Conservation (phyloP, 306 rosid genomes). For the Corylus americana region DNA sequence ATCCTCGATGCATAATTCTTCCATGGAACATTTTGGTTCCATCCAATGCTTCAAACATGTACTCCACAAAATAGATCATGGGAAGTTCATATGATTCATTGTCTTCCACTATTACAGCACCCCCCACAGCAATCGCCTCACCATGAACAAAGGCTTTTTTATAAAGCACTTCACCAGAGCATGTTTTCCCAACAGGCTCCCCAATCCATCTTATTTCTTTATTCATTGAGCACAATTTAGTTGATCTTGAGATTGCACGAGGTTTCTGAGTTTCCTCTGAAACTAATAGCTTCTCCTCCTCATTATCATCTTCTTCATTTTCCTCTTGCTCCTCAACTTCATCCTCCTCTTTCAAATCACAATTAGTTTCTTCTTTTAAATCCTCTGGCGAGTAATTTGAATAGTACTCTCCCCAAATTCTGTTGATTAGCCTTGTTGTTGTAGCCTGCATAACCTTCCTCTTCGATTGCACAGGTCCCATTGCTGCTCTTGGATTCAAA, state of each 20-base stretch:
- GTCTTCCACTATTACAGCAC: slow-evolving; percentile 64
- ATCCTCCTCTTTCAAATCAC: slow-evolving; percentile 61
- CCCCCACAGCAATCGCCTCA: slow-evolving; percentile 63
- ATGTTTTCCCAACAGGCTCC: slow-evolving; percentile 53
- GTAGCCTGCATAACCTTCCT: slow-evolving; percentile 93
- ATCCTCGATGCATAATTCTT: slow-evolving; percentile 69
- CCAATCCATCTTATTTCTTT: slow-evolving; percentile 68
- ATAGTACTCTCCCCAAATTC: slow-evolving; percentile 94
- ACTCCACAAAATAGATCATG: slow-evolving; percentile 67
- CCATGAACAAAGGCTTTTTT: slow-evolving; percentile 58
- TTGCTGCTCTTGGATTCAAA: slow-evolving; percentile 84
- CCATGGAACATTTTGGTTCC: slow-evolving; percentile 87
- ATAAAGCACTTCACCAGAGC: slow-evolving; percentile 56
- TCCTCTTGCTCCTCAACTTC: slow-evolving; percentile 85
- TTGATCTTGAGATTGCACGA: slow-evolving; percentile 38
- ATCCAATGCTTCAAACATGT: slow-evolving; percentile 68
- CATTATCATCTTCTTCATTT: slow-evolving; percentile 59
- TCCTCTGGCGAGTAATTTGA: slow-evolving; percentile 74
- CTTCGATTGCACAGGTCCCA: slow-evolving; percentile 63
- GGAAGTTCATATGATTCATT: slow-evolving; percentile 56
- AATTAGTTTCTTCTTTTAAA: slow-evolving; percentile 37
- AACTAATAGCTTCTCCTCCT: slow-evolving; percentile 42
- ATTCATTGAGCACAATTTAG: slow-evolving; percentile 34
- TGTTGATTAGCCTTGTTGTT: slow-evolving; percentile 77
- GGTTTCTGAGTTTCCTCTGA: slow-evolving; percentile 44